Evolutionary conservation across 2,329 filamentous ascomycete species (phyloP).

Genomic region (Whalleya microplaca): DNA sequence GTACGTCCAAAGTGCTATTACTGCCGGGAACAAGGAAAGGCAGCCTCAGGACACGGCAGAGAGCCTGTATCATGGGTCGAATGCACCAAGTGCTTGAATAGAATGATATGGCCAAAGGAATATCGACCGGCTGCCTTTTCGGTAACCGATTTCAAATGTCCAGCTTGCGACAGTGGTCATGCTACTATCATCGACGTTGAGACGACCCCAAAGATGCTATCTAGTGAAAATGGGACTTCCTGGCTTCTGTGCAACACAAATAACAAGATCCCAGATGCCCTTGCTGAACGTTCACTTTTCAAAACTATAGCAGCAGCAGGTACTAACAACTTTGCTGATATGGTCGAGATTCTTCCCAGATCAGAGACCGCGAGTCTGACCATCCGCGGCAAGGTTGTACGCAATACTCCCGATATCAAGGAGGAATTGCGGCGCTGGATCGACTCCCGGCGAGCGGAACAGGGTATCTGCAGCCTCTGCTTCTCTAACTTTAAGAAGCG

Average conservation of each 20-base stretch:
- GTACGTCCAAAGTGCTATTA: conserved; percentile 54
- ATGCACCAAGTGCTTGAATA: conserved; percentile 49
- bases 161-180: conserved; percentile 42
- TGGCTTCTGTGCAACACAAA: conserved; percentile 50
- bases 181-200: conserved; percentile 43
- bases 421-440: conserved; percentile 43
- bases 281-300: conserved; percentile 47
- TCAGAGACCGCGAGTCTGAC: conserved; percentile 30
- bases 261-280: conserved; percentile 39
- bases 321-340: conserved; percentile 38
- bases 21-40: conserved; percentile 42
- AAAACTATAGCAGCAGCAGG: conserved; percentile 41
- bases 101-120: conserved; percentile 50
- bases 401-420: conserved; percentile 43
- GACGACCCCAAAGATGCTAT: conserved; percentile 43
- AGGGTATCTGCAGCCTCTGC: conserved; percentile 50
- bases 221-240: conserved; percentile 44
- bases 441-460: conserved; percentile 41
- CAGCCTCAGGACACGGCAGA: background rate
- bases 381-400: conserved; percentile 45
- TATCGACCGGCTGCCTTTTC: conserved; percentile 45
- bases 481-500: conserved; percentile 43
- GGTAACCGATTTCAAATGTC: conserved; percentile 42
- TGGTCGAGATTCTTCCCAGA: conserved; percentile 42
- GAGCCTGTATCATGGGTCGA: conserved; percentile 45